Evolutionary conservation across 2,329 filamentous ascomycete genomes (phyloP), one percentile per base, ranked within the genome.

Genomic region (Bipolaris sorokiniana): DNA sequence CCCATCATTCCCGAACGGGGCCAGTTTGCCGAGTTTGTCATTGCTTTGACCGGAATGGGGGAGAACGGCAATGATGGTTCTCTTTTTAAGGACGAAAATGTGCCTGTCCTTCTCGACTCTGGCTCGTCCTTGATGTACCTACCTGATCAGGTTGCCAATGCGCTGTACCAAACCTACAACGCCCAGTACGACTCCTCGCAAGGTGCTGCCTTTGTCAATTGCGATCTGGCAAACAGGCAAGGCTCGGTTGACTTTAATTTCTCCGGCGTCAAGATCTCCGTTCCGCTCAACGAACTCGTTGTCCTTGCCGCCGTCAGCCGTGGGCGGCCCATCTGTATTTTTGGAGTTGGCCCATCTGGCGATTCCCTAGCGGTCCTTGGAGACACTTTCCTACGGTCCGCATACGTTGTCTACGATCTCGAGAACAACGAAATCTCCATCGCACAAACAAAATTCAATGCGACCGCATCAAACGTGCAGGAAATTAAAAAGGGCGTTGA

Each of bases 61-160:
- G 65, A 72, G 15, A 78, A 79, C 54, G 77, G 78, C 34, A 70
- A 79, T 18, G 74, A 73, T 10, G 75, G 76, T 28, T 79, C 78
- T 10, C 68, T 84, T 52, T 80, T 78, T 54, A 68, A 68, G 51
- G 72, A 80, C 54, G 66, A 79, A 50, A 71, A 73, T 23, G 71
- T 78, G n/a, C 77, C 84, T 3, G 88, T 87, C 2, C 82, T 92
- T 4, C 83, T 93, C 34, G 90, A 93, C 75, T 90, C 88, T 1
- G 90, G 90, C 36, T 90, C 87, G n/a, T 90, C 87, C 3, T 79
- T 91, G 58, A 88, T 83, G 63, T 90, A 90, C 68, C 78, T 92
- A 0, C 90, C 90, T 1, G 80, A 84, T 56, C 81, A 85, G 49
- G 74, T 92, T 42, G 83, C 83, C 3, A 61, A 71, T 5, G 64